These are phyloP conservation scores for Tetrapisispora arboricola DNA, from an alignment of 805 yeast genomes.

Conservation along the genomic window DNA sequence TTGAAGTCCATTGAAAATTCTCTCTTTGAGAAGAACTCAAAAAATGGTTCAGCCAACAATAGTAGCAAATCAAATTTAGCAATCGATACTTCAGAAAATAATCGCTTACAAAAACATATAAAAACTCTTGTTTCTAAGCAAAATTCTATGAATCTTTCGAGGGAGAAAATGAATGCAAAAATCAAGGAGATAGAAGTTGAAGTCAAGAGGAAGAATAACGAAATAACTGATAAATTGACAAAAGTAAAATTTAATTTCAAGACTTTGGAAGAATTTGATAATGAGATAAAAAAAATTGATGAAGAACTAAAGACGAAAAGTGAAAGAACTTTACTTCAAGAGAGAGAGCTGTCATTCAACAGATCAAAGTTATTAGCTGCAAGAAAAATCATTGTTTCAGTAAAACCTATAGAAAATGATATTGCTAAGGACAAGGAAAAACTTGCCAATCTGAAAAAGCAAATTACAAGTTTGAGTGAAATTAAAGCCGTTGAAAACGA, in stretches of 20 bases:
- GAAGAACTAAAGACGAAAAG: conserved; percentile 53
- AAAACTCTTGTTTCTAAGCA: conserved; percentile 35
- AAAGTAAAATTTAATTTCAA: conserved; percentile 42
- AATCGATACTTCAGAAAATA: not conserved
- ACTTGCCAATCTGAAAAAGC: conserved; percentile 61
- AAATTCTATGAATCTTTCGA: conserved; percentile 34
- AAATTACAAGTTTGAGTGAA: conserved; percentile 37
- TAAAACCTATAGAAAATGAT: conserved; percentile 62
- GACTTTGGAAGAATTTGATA: conserved; percentile 54
- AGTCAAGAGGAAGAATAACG: conserved; percentile 63
- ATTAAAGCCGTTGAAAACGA: conserved; percentile 37
- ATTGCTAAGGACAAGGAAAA: conserved; percentile 69
- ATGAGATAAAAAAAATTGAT: conserved; percentile 53
- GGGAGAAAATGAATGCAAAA: conserved; percentile 44
- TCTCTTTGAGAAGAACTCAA: not conserved
- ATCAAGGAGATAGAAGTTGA: conserved; percentile 56
- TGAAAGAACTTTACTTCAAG: conserved; percentile 73
- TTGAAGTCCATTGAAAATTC: not conserved
- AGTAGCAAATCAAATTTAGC: too few species aligned
- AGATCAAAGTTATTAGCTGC: conserved; percentile 67
- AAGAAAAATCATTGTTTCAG: conserved; percentile 60
- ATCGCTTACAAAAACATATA: conserved; percentile 34
- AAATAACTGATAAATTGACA: conserved; percentile 31
- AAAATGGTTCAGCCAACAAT: too few species aligned
- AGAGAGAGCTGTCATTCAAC: conserved; percentile 72